Conservation (phyloP, 805 yeast genomes). For the Ogataea neopini region DNA sequence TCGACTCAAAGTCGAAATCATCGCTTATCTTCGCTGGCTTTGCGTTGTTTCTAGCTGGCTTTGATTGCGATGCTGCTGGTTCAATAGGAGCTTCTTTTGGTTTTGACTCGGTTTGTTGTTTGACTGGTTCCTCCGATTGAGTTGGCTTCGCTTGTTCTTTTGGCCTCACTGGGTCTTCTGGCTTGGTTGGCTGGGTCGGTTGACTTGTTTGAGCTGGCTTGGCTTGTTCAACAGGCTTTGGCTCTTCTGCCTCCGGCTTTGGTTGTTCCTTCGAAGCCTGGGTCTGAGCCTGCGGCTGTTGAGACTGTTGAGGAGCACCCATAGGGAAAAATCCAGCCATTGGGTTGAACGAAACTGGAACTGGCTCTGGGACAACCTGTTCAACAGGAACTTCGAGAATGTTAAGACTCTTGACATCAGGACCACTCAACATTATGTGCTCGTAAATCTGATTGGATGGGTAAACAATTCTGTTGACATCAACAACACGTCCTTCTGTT, state of each 20-base stretch:
- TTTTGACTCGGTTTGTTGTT: neutral
- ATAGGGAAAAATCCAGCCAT: constrained; percentile 21
- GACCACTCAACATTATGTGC: constrained; percentile 82
- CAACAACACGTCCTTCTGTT: constrained; percentile 83
- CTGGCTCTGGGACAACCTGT: constrained; percentile 57
- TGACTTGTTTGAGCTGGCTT: neutral
- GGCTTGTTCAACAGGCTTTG: constrained; percentile 1
- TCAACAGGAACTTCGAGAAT: constrained; percentile 75
- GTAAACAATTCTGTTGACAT: constrained; percentile 72
- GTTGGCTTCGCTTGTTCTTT: constrained; percentile 4
- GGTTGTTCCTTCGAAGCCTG: constrained; percentile 19
- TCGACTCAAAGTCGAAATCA: constrained; percentile 75
- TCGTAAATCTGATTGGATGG: constrained; percentile 68
- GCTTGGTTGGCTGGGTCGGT: neutral
- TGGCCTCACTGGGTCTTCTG: neutral
- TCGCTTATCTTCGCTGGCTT: constrained; percentile 29
- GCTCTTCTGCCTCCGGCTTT: neutral
- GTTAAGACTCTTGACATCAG: constrained; percentile 85
- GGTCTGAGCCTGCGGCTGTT: constrained; percentile 16
- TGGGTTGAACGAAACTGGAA: constrained; percentile 34
- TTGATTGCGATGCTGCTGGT: constrained; percentile 1
- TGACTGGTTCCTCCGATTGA: neutral
- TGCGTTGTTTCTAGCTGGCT: neutral
- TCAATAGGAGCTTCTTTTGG: constrained; percentile 2
- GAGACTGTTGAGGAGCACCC: constrained; percentile 21